Evolutionary conservation across 257 asterid species (phyloP).

Genomic region (Solanum chiquidenum): DNA sequence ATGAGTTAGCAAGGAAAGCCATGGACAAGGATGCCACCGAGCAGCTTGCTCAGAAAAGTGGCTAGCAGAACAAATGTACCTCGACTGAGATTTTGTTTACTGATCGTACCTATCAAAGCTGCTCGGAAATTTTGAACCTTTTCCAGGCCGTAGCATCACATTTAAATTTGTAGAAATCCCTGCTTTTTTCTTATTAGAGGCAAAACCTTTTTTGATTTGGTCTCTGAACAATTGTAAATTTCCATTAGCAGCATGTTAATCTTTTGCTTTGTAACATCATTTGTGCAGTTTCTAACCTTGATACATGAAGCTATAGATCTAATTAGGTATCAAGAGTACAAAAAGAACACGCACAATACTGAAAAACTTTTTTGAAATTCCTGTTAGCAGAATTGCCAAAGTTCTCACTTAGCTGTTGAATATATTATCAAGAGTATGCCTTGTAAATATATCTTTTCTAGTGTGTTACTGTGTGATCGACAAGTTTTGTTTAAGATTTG

Average conservation of each 20-base stretch:
- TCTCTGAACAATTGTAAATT: neutral
- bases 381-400: neutral
- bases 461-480: neutral
- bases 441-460: neutral
- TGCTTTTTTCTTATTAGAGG: neutral
- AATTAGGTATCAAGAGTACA: neutral
- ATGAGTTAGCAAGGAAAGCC: constrained; percentile 68
- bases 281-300: neutral
- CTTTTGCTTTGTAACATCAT: neutral
- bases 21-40: constrained; percentile 60
- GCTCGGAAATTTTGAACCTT: constrained; percentile 11
- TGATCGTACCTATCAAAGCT: neutral
- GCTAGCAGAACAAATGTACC: neutral
- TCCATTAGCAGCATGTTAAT: neutral
- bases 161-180: constrained; percentile 16
- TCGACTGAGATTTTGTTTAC: neutral
- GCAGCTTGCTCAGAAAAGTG: constrained; percentile 5
- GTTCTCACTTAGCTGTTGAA: neutral
- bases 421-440: neutral
- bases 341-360: neutral
- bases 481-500: neutral
- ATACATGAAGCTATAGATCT: neutral
- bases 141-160: constrained; percentile 2
- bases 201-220: neutral
- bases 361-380: neutral